Percentiles rank a stretch among this genome's conserved stretches.
Evolutionary conservation across 2,329 filamentous ascomycete genomes (phyloP).

Genomic region (Akanthomyces lecanii): DNA sequence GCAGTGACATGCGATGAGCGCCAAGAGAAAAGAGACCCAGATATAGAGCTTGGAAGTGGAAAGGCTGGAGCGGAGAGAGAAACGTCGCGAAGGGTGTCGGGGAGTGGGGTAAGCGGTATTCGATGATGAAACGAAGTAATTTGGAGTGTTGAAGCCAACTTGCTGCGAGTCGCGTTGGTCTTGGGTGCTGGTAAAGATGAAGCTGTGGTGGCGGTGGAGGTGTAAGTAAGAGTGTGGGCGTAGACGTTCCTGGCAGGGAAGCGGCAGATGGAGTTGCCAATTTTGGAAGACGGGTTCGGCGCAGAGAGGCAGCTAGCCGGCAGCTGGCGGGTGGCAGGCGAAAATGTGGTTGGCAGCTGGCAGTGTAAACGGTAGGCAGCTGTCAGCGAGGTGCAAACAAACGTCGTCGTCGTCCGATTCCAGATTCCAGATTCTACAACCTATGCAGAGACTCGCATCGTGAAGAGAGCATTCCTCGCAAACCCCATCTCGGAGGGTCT

Average conservation of each 20-base stretch:
- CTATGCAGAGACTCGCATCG: constrained; percentile 7
- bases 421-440: not conserved
- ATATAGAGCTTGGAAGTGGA: not conserved
- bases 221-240: constrained; percentile 7
- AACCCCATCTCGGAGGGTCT: constrained; percentile 12
- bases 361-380: not conserved
- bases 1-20: constrained; percentile 12
- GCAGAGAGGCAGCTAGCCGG: not conserved
- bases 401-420: not conserved
- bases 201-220: not conserved
- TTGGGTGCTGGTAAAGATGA: not conserved
- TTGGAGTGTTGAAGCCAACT: not conserved
- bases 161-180: not conserved
- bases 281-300: constrained; percentile 8
- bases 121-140: not conserved
- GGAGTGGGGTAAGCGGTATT: not conserved
- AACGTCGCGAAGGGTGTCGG: not conserved
- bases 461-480: constrained; percentile 10
- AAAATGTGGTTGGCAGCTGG: not conserved
- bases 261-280: constrained; percentile 11
- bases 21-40: not conserved
- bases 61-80: not conserved
- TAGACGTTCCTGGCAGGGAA: not conserved
- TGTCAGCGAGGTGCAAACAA: not conserved
- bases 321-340: not conserved